phyloP scores from a whole-genome alignment of 108 stramenopile species.

The Cylindrotheca closterium region DNA sequence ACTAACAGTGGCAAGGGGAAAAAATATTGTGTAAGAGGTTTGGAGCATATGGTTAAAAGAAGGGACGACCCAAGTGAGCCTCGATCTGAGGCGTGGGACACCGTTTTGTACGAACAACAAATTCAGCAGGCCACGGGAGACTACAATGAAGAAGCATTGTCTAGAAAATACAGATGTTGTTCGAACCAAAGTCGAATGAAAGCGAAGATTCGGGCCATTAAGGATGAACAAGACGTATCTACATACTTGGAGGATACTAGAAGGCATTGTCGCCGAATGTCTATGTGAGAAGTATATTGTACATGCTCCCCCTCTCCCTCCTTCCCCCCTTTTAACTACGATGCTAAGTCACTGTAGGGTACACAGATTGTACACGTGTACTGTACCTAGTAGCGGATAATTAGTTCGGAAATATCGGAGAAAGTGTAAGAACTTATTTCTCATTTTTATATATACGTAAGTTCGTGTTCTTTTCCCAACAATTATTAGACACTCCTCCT shows the following conservation, averaged over 20 bases:
- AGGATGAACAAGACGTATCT: constrained; percentile 19
- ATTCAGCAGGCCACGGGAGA: constrained; percentile 13
- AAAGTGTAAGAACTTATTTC: too few relatives aligned
- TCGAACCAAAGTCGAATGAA: constrained; percentile 6
- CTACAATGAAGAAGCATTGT: constrained; percentile 20
- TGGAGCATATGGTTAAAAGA: constrained; percentile 18
- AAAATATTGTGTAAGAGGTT: constrained; percentile 19
- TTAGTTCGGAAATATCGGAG: too few relatives aligned
- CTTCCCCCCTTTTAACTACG: too few relatives aligned
- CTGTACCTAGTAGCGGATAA: too few relatives aligned
- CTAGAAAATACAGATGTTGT: constrained; percentile 17
- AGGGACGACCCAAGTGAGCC: background rate
- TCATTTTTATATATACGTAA: too few relatives aligned
- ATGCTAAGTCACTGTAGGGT: too few relatives aligned
- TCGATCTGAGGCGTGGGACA: constrained; percentile 21
- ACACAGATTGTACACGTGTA: too few relatives aligned
- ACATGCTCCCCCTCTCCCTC: too few relatives aligned
- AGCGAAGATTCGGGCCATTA: constrained; percentile 12
- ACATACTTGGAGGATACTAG: constrained; percentile 13
- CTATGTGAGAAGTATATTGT: constrained; percentile 4
- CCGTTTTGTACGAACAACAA: constrained; percentile 21
- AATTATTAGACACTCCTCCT: too few relatives aligned
- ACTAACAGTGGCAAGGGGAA: constrained; percentile 1
- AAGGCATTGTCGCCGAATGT: constrained; percentile 3
- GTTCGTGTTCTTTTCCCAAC: too few relatives aligned